phyloP scores from a whole-genome alignment of 768 basidiomycete species.

The Leucosporidium creatinivorum region DNA sequence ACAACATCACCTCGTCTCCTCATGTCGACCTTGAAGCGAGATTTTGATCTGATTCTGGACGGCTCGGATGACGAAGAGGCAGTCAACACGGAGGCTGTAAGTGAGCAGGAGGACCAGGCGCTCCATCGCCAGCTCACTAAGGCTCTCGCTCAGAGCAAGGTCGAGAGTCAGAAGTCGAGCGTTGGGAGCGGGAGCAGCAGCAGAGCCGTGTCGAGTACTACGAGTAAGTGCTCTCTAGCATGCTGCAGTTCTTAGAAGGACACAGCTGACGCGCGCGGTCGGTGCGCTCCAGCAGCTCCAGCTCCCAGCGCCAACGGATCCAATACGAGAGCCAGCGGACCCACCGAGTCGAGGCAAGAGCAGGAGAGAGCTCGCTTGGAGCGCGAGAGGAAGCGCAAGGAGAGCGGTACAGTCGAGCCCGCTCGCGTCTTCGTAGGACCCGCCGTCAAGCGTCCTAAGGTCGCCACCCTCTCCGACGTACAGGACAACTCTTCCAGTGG shows the following conservation, averaged over 20 bases:
- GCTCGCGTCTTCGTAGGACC: background rate
- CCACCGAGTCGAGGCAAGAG: background rate
- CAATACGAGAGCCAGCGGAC: background rate
- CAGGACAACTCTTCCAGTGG: slow-evolving; percentile 6
- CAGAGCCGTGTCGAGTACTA: background rate
- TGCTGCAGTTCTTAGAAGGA: background rate
- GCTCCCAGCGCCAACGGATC: background rate
- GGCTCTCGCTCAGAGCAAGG: background rate
- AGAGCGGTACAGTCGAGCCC: background rate
- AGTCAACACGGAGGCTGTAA: too few species aligned
- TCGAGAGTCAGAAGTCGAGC: background rate
- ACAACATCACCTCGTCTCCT: too few species aligned
- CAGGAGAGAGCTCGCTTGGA: slow-evolving; percentile 22
- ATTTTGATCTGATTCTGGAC: too few species aligned
- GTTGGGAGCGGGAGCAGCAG: background rate
- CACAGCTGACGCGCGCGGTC: background rate
- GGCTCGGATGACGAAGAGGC: too few species aligned
- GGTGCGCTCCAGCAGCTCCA: background rate
- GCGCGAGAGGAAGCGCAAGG: slow-evolving; percentile 7
- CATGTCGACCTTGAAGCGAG: too few species aligned
- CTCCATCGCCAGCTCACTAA: background rate
- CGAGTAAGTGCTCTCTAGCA: background rate
- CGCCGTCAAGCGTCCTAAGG: background rate
- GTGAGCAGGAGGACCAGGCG: background rate
- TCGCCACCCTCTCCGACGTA: slow-evolving; percentile 20